Conservation (phyloP, 441 rosid genomes). For the Eruca vesicaria region DNA sequence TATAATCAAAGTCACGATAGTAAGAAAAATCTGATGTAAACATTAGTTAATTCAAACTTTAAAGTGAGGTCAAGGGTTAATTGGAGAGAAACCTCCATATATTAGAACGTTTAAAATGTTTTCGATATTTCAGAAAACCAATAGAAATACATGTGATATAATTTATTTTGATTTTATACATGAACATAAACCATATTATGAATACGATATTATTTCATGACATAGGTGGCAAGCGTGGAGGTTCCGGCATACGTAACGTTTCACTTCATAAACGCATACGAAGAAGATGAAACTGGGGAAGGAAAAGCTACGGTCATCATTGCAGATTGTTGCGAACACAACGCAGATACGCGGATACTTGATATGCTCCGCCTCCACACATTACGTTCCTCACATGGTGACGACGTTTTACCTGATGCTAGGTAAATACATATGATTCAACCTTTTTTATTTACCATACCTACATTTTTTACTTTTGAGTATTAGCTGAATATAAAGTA, state of each 20-base stretch:
- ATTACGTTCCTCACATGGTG: conserved; percentile 59
- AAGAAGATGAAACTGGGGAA: conserved; percentile 67
- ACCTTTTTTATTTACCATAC: neutral
- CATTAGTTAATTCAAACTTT: no score
- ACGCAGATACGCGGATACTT: conserved; percentile 71
- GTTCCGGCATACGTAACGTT: conserved; percentile 85
- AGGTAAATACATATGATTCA: conserved; percentile 39
- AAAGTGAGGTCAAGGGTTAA: no score
- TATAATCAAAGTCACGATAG: neutral
- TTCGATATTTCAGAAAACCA: neutral
- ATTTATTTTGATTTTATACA: neutral
- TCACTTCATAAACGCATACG: conserved; percentile 95
- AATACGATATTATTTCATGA: neutral
- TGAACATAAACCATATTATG: neutral
- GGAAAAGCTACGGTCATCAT: conserved; percentile 66
- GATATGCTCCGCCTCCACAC: conserved; percentile 75
- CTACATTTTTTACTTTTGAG: neutral
- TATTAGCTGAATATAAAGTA: neutral
- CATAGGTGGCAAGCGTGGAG: conserved; percentile 86
- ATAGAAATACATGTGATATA: neutral
- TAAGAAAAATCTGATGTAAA: no score
- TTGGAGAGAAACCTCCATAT: no score
- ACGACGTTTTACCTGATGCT: conserved; percentile 80
- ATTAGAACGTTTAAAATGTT: no score
- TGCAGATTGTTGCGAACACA: conserved; percentile 95